Percentiles rank a stretch among this genome's conserved stretches.
These are phyloP conservation scores for Neurospora pannonica DNA, from an alignment of 495 filamentous ascomycete species.

Conservation along the genomic window DNA sequence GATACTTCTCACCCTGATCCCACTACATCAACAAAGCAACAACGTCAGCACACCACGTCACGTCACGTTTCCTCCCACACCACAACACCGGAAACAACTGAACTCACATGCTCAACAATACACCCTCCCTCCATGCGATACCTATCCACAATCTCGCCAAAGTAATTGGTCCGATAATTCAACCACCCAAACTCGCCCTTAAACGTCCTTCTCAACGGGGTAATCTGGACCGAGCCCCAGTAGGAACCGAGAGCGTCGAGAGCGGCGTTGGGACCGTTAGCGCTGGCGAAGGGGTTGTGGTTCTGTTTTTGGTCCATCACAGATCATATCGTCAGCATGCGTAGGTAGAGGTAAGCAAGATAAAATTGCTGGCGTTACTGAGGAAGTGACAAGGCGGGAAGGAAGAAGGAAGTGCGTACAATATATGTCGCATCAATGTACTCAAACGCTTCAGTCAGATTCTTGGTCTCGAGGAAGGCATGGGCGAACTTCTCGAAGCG, in stretches of 20 bases:
- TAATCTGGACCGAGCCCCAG: conserved; percentile 16
- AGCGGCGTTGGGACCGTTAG: conserved; percentile 1
- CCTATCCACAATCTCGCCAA: conserved; percentile 19
- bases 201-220: conserved; percentile 11
- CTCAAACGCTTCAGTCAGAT: conserved; percentile 24
- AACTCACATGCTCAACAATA: conserved; percentile 26
- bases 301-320: neutral
- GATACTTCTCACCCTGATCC: neutral
- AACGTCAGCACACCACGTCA: neutral
- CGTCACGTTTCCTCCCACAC: neutral
- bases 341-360: no score
- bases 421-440: conserved; percentile 21
- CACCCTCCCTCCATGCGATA: conserved; percentile 21
- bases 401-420: conserved; percentile 3
- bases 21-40: neutral
- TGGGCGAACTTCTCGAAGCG: conserved; percentile 24
- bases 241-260: conserved; percentile 5
- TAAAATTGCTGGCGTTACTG: neutral
- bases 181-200: conserved; percentile 19
- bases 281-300: neutral
- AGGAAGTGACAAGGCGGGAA: no score
- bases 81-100: neutral
- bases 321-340: neutral
- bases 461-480: conserved; percentile 24
- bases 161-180: conserved; percentile 12